phyloP scores from a whole-genome alignment of 306 rosid species.

The Adenanthera pavonina region DNA sequence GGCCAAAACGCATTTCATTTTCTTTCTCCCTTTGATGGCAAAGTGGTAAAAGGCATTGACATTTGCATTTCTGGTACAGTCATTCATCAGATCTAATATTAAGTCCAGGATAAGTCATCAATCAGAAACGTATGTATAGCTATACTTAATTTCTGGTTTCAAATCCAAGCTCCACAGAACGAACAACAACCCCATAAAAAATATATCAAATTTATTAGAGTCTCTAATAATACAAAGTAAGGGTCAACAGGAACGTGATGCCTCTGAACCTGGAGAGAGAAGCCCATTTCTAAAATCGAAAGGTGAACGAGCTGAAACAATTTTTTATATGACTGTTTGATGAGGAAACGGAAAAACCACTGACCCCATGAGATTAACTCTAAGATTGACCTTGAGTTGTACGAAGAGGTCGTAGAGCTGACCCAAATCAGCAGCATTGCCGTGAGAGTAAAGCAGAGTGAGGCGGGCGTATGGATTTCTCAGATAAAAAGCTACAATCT shows the following conservation, averaged over 20 bases:
- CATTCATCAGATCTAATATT: conserved; percentile 52
- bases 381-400: conserved; percentile 95
- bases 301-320: conserved; percentile 13
- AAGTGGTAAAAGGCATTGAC: conserved; percentile 42
- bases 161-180: conserved; percentile 48
- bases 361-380: conserved; percentile 99
- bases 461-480: conserved; percentile 86
- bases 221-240: not conserved
- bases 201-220: not conserved
- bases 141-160: conserved; percentile 25
- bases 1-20: conserved; percentile 36
- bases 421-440: conserved; percentile 97
- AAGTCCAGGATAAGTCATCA: conserved; percentile 14
- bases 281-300: conserved; percentile 3
- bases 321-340: not conserved
- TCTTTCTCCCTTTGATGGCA: conserved; percentile 37
- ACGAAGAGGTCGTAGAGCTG: conserved; percentile 96
- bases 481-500: conserved; percentile 88
- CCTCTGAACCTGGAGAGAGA: not conserved
- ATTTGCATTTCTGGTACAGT: conserved; percentile 30
- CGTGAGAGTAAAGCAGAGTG: conserved; percentile 91
- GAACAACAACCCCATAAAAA: not conserved
- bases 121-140: not conserved
- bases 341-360: conserved; percentile 46
- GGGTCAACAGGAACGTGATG: not conserved